phyloP scores from a whole-genome alignment of 257 asterid genomes.

The Nicotiana undulata region DNA sequence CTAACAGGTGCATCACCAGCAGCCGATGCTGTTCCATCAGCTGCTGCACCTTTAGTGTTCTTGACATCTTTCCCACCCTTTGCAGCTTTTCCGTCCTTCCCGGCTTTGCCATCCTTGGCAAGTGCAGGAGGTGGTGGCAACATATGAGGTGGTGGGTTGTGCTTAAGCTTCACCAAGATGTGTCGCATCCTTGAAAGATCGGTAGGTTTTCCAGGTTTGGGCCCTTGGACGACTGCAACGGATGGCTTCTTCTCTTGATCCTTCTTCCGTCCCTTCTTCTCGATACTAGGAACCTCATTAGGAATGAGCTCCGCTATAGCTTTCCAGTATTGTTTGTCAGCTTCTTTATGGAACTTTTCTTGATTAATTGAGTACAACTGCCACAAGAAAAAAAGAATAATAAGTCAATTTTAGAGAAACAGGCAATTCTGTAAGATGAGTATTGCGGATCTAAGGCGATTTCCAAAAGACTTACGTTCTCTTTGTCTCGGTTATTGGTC shows the following conservation, averaged over 20 bases:
- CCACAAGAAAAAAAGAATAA: background rate
- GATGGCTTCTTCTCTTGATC: conserved; percentile 42
- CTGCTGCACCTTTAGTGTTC: conserved; percentile 30
- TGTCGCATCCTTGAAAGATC: conserved; percentile 17
- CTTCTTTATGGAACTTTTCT: conserved; percentile 90
- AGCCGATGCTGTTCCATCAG: conserved; percentile 9
- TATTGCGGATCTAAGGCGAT: background rate
- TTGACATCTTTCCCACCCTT: conserved; percentile 46
- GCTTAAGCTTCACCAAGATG: conserved; percentile 7
- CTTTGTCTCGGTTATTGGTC: conserved; percentile 65
- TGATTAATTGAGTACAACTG: conserved; percentile 52
- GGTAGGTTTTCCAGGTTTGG: conserved; percentile 67
- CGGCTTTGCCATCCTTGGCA: background rate
- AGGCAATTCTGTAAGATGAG: background rate
- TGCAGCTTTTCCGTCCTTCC: conserved; percentile 25
- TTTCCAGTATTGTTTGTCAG: conserved; percentile 92
- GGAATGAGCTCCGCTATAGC: conserved; percentile 87
- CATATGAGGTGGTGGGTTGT: conserved; percentile 14
- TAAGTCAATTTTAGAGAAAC: background rate
- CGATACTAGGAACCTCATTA: conserved; percentile 71
- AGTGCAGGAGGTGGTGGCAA: background rate
- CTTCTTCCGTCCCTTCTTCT: conserved; percentile 78
- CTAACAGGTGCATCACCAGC: conserved; percentile 24
- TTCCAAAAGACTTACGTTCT: conserved; percentile 38
- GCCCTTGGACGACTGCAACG: conserved; percentile 70